Conservation (phyloP, 306 rosid species). For the Cicer arietinum region DNA sequence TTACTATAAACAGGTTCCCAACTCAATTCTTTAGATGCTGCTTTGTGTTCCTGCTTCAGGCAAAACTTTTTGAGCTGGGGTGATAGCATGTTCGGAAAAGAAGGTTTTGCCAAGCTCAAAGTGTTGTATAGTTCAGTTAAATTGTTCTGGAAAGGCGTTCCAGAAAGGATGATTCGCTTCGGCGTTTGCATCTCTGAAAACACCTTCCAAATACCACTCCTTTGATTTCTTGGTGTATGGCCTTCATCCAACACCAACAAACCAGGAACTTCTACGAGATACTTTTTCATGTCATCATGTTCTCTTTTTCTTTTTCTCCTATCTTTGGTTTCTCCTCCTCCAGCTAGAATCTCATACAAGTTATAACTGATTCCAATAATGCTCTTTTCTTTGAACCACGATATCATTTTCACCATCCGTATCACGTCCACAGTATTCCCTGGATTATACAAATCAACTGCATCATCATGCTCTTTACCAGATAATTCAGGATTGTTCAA, state of each 20-base stretch:
- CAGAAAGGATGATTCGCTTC: constrained; percentile 50
- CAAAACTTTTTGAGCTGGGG: constrained; percentile 45
- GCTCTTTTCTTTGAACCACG: constrained; percentile 47
- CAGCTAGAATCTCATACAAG: constrained; percentile 43
- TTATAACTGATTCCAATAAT: constrained; percentile 50
- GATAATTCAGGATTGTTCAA: constrained; percentile 43
- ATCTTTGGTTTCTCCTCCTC: background rate
- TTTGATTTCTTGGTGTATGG: constrained; percentile 47
- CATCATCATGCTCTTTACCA: constrained; percentile 28
- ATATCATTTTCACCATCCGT: constrained; percentile 43
- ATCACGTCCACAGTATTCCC: background rate
- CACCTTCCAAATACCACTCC: constrained; percentile 46
- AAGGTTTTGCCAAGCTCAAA: constrained; percentile 35
- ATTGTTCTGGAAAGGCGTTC: constrained; percentile 57
- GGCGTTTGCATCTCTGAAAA: constrained; percentile 19
- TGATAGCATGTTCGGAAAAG: constrained; percentile 38
- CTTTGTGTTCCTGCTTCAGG: constrained; percentile 25
- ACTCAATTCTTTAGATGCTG: background rate
- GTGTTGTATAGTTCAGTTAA: constrained; percentile 44
- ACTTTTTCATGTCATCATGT: constrained; percentile 13
- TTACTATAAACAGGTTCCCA: constrained; percentile 24
- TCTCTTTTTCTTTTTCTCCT: background rate
- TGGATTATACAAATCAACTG: background rate
- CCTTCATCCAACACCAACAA: constrained; percentile 58
- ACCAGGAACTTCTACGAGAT: constrained; percentile 47